Conservation (phyloP, 768 basidiomycete genomes). For the Leccinum boreale region DNA sequence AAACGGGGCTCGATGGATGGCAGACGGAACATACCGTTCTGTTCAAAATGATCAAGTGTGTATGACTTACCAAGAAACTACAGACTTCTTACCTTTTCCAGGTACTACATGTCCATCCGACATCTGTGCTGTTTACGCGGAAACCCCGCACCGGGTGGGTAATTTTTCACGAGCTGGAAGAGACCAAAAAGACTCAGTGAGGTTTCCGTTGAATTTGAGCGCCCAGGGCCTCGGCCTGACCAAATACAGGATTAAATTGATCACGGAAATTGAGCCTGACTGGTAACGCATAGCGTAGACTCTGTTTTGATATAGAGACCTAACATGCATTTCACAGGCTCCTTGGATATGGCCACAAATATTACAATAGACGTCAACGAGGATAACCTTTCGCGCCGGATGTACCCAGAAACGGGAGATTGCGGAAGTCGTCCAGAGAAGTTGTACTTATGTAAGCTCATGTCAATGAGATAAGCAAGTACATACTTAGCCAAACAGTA, state of each 20-base stretch:
- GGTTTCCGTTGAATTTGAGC: slow-evolving; percentile 22
- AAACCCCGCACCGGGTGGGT: slow-evolving; percentile 93
- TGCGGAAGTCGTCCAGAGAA: no score
- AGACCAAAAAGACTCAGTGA: slow-evolving; percentile 92
- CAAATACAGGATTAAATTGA: slow-evolving; percentile 70
- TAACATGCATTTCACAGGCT: slow-evolving; percentile 34
- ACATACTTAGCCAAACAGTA: slow-evolving; percentile 8
- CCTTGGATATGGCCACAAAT: slow-evolving; percentile 49
- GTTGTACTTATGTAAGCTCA: neutral
- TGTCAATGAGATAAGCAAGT: no score
- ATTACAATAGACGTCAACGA: slow-evolving; percentile 30
- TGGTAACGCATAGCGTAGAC: slow-evolving; percentile 51
- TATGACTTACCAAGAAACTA: slow-evolving; percentile 51
- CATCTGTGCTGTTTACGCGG: slow-evolving; percentile 89
- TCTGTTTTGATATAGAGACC: neutral
- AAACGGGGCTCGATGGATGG: slow-evolving; percentile 87
- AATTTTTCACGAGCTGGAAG: slow-evolving; percentile 92
- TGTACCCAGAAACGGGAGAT: neutral
- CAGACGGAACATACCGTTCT: slow-evolving; percentile 91
- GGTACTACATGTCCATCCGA: slow-evolving; percentile 89
- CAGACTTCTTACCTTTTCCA: slow-evolving; percentile 28
- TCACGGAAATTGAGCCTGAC: slow-evolving; percentile 94
- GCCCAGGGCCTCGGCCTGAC: neutral
- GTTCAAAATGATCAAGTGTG: slow-evolving; percentile 57
- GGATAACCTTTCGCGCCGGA: neutral